phyloP scores from a whole-genome alignment of 192 early-diverging fungal genomes.

The Podila minutissima region DNA sequence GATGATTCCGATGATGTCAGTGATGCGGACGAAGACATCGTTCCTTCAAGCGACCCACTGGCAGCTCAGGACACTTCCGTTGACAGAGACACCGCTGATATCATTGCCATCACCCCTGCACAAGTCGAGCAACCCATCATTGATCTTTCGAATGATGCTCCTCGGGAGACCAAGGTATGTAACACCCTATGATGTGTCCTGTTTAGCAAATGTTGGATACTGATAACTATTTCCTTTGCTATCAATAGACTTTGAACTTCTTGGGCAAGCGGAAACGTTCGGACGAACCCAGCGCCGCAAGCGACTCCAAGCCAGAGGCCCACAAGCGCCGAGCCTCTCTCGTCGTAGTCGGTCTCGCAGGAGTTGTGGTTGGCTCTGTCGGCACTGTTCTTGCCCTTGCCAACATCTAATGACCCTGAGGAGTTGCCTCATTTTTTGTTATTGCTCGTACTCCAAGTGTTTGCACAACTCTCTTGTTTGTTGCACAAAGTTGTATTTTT shows the following conservation, averaged over 20 bases:
- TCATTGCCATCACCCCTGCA: too few species aligned
- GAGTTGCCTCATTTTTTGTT: too few species aligned
- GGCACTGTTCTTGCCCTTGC: slow-evolving; percentile 35
- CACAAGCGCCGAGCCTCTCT: neutral
- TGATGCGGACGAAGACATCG: too few species aligned
- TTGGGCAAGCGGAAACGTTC: neutral
- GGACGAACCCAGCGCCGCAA: neutral
- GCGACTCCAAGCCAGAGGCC: neutral
- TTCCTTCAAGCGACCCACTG: too few species aligned
- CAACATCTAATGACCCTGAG: slow-evolving; percentile 8
- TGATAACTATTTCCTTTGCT: too few species aligned
- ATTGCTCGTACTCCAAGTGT: neutral
- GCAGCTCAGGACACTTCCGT: too few species aligned
- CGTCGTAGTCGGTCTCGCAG: slow-evolving; percentile 26
- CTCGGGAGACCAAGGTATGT: too few species aligned
- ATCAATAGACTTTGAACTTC: too few species aligned
- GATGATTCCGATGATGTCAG: too few species aligned
- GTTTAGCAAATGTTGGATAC: neutral
- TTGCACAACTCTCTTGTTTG: neutral
- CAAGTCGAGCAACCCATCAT: too few species aligned
- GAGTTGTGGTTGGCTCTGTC: slow-evolving; percentile 35
- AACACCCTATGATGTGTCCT: neutral
- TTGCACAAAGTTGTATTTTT: neutral
- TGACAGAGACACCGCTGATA: too few species aligned
- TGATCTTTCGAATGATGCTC: too few species aligned